Evolutionary conservation across 192 early-diverging fungal species (phyloP).

Genomic region (Coemansia sp.): DNA sequence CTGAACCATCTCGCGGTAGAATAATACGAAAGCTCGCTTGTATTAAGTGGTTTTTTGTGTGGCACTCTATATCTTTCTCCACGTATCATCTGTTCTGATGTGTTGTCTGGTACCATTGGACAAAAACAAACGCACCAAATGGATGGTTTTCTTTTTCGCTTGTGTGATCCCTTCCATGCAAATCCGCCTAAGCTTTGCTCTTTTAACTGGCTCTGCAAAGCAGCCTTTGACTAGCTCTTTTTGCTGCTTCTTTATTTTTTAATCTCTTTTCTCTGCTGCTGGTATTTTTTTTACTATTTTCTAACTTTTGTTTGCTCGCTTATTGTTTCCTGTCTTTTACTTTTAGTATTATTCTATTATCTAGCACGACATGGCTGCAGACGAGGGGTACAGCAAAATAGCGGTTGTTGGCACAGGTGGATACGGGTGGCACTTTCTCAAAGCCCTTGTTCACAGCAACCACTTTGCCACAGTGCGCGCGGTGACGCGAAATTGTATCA

Average conservation of each 20-base stretch:
- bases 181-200: too few relatives aligned
- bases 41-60: too few relatives aligned
- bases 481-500: slow-evolving; percentile 24
- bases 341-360: background rate
- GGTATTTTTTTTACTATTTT: background rate
- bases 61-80: too few relatives aligned
- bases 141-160: too few relatives aligned
- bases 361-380: background rate
- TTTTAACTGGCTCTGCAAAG: too few relatives aligned
- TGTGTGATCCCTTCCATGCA: too few relatives aligned
- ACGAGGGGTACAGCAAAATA: slow-evolving; percentile 20
- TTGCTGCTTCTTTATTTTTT: background rate
- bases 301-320: background rate
- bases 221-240: too few relatives aligned
- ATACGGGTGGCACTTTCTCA: slow-evolving; percentile 32
- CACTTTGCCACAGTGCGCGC: slow-evolving; percentile 31
- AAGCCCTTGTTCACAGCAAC: slow-evolving; percentile 16
- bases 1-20: too few relatives aligned
- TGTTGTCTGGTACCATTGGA: too few relatives aligned
- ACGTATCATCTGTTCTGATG: too few relatives aligned
- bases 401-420: slow-evolving; percentile 50
- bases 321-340: background rate
- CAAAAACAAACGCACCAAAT: too few relatives aligned
- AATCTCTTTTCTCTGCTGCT: background rate
- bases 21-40: too few relatives aligned